phyloP scores from a whole-genome alignment of 768 basidiomycete species.

The Phylloporus sp. region DNA sequence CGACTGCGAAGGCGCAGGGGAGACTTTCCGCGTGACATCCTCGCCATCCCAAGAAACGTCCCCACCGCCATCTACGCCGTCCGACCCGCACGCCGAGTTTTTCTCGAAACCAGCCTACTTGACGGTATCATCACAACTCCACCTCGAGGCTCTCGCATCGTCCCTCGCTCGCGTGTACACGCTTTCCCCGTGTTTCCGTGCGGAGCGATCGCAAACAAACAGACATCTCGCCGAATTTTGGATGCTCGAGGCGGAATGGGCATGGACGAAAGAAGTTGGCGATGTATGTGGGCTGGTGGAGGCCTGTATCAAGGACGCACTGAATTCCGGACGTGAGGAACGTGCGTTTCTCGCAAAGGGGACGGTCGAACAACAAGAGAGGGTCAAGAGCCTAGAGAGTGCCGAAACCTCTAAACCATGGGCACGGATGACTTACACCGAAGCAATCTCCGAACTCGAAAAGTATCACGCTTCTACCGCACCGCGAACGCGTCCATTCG shows the following conservation, averaged over 20 bases:
- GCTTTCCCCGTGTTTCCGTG: slow-evolving; percentile 89
- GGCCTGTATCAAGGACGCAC: slow-evolving; percentile 42
- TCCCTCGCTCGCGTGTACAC: slow-evolving; percentile 85
- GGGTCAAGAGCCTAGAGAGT: slow-evolving; percentile 32
- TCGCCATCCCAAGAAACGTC: slow-evolving; percentile 9
- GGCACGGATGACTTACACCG: slow-evolving; percentile 71
- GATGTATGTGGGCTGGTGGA: slow-evolving; percentile 57
- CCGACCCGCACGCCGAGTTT: slow-evolving; percentile 44
- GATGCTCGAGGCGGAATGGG: slow-evolving; percentile 98
- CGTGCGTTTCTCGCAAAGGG: slow-evolving; percentile 31
- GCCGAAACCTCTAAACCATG: slow-evolving; percentile 45
- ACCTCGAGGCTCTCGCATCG: slow-evolving; percentile 82
- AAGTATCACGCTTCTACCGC: slow-evolving; percentile 27
- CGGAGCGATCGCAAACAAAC: slow-evolving; percentile 81
- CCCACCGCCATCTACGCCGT: background rate
- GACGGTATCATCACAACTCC: slow-evolving; percentile 94
- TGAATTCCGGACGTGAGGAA: slow-evolving; percentile 31
- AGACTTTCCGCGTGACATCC: slow-evolving; percentile 70
- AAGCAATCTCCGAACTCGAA: slow-evolving; percentile 61
- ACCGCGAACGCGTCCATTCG: slow-evolving; percentile 36
- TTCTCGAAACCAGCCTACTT: slow-evolving; percentile 76
- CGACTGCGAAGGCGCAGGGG: slow-evolving; percentile 96
- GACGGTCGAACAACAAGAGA: slow-evolving; percentile 31
- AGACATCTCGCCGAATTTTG: slow-evolving; percentile 97
- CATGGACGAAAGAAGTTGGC: slow-evolving; percentile 45